phyloP scores from a whole-genome alignment of 2,329 filamentous ascomycete species.

The Aspergillus amoenus region DNA sequence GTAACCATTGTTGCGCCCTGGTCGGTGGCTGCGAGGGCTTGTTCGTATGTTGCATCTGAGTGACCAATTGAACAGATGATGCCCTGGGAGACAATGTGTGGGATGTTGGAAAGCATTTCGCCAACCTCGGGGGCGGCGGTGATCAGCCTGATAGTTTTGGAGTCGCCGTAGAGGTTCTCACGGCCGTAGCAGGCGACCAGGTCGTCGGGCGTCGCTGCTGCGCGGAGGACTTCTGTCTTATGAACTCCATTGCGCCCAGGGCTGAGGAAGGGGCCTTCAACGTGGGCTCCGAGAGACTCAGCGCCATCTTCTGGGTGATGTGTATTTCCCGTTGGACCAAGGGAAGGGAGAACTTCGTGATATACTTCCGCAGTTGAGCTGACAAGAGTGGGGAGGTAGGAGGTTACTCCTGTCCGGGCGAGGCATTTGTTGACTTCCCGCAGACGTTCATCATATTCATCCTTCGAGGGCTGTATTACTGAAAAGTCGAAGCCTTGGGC shows the following conservation, averaged over 20 bases:
- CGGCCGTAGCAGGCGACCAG: constrained; percentile 58
- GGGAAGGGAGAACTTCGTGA: constrained; percentile 73
- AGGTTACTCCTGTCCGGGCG: constrained; percentile 78
- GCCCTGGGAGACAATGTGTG: constrained; percentile 61
- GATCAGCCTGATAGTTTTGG: constrained; percentile 66
- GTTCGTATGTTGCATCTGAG: constrained; percentile 82
- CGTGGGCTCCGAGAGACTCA: constrained; percentile 85
- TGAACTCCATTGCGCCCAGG: constrained; percentile 85
- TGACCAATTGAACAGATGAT: constrained; percentile 83
- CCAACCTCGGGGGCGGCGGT: constrained; percentile 83
- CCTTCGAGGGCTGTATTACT: constrained; percentile 63
- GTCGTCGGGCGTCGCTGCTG: constrained; percentile 64
- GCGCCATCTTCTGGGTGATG: constrained; percentile 67
- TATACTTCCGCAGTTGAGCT: constrained; percentile 81
- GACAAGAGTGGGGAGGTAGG: constrained; percentile 75
- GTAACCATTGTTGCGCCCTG: constrained; percentile 85
- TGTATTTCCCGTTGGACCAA: constrained; percentile 66
- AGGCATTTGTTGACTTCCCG: constrained; percentile 69
- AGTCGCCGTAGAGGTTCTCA: constrained; percentile 56
- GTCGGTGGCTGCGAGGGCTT: constrained; percentile 69
- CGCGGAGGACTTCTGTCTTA: constrained; percentile 68
- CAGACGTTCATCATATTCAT: constrained; percentile 71
- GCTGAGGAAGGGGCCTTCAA: constrained; percentile 85
- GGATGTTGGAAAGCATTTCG: constrained; percentile 67
- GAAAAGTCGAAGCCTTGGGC: constrained; percentile 94